These are phyloP conservation scores for Ophiognomonia clavigignenti-juglandacearum DNA, from an alignment of 2,329 filamentous ascomycete species.

Conservation along the genomic window DNA sequence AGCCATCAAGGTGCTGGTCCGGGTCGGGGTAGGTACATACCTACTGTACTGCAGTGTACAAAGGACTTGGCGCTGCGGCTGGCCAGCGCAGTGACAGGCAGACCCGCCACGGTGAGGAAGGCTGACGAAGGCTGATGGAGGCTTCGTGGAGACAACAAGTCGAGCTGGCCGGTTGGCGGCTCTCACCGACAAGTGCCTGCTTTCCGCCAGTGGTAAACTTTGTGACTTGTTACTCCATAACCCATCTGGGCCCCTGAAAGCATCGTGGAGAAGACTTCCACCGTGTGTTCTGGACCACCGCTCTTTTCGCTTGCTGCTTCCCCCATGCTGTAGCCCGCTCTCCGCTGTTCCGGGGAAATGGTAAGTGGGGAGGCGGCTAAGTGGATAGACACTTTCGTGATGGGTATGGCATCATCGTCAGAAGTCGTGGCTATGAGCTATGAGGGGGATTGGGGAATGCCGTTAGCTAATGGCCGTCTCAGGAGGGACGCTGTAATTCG, in stretches of 20 bases:
- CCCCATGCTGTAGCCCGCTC: no score
- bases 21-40: not conserved
- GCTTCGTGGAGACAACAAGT: not conserved
- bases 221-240: not conserved
- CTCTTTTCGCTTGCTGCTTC: no score
- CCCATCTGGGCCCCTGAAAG: not conserved
- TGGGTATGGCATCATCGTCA: no score
- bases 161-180: slow-evolving; percentile 3
- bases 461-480: slow-evolving; percentile 9
- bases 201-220: no score
- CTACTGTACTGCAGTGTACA: no score
- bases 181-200: slow-evolving; percentile 15
- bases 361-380: not conserved
- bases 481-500: not conserved
- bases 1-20: not conserved
- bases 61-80: no score
- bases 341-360: slow-evolving; percentile 1
- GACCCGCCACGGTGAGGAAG: not conserved
- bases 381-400: no score
- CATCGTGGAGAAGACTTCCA: slow-evolving; percentile 4
- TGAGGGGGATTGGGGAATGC: slow-evolving; percentile 2
- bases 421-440: not conserved
- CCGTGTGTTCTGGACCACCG: no score
- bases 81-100: no score
- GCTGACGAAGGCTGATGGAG: not conserved